These are phyloP conservation scores for Teratosphaeria nubilosa DNA, from an alignment of 2,329 filamentous ascomycete genomes.

Conservation along the genomic window DNA sequence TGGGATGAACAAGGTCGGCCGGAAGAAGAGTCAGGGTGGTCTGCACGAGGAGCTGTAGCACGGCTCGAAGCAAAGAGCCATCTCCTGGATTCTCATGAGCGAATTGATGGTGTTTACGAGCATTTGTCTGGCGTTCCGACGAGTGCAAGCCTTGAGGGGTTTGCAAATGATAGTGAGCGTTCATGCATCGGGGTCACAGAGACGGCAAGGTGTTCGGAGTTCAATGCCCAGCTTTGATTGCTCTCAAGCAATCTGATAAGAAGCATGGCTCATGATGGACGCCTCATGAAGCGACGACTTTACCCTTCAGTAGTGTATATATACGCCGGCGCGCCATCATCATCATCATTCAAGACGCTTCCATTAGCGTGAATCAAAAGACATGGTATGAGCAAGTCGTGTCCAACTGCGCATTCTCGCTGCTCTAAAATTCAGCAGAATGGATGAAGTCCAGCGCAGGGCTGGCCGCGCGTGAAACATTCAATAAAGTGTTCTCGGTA, in stretches of 20 bases:
- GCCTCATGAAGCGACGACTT: neutral
- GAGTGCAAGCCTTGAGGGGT: neutral
- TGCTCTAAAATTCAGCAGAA: neutral
- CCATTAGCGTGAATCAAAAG: neutral
- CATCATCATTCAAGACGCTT: neutral
- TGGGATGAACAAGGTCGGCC: conserved; percentile 24
- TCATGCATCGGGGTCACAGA: neutral
- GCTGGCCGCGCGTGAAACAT: neutral
- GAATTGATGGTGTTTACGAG: neutral
- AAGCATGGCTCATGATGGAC: neutral
- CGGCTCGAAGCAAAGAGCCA: neutral
- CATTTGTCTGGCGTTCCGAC: neutral
- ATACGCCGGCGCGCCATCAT: neutral
- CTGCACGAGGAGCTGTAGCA: conserved; percentile 14
- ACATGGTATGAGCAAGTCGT: neutral
- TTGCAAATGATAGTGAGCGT: neutral
- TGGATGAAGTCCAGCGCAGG: neutral
- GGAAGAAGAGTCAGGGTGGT: conserved; percentile 25
- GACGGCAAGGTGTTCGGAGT: neutral
- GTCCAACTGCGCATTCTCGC: neutral
- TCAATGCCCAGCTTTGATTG: neutral
- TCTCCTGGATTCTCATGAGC: neutral
- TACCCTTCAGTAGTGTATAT: neutral
- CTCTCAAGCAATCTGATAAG: neutral
- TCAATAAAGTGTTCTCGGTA: neutral